Base-by-base conservation (phyloP, 2,329 filamentous ascomycete species). In the Aspergillus sp. region DNA sequence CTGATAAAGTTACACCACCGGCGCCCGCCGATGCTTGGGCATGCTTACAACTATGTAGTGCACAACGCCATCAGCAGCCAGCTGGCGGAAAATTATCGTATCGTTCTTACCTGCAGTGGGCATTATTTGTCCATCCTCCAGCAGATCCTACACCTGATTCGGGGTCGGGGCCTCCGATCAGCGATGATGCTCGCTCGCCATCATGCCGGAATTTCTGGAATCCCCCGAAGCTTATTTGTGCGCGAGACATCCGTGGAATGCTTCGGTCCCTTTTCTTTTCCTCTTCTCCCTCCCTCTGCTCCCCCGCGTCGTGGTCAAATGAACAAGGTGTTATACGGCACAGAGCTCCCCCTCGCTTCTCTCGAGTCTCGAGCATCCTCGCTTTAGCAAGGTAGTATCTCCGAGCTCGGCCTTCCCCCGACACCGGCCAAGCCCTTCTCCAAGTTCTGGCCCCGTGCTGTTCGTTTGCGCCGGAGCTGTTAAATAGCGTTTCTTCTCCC, bases 361-460 rank as follows among this genome's bases (percentile, higher is more conserved):
- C 28, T 46, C 30, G 15, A 22, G 7, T 7, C 17, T 51, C 25
- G 7, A 15, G 15, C 4, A 45, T 49, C 13, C 30, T 56, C 30
- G 34, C 53, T 41, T 47, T 41, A 17, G 53, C 19, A n/a, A 48
- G 53, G 41, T 55, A 47, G 28, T 46, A 30, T 57, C 55, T 57
- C 55, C 55, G 55, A 57, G 55, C 55, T 57, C 55, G 55, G 55
- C 48, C 25, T 31, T 9, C 22, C 46, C 47, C 55, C 55, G 55
- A 57, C 47, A 57, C 55, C 55, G 55, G 55, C 48, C 48, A 45
- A 45, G 34, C 19, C 23, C 45, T 48, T 49, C 54, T 49, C 55
- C 48, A 52, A 51, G 0, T 57, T 38, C 7, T 25, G 15, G 5
- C 28, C 38, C 38, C 38, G 55, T 34, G 47, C 48, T 57, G 28